These are phyloP conservation scores for Dispira parvispora DNA, from an alignment of 192 early-diverging fungal species.

Conservation along the genomic window DNA sequence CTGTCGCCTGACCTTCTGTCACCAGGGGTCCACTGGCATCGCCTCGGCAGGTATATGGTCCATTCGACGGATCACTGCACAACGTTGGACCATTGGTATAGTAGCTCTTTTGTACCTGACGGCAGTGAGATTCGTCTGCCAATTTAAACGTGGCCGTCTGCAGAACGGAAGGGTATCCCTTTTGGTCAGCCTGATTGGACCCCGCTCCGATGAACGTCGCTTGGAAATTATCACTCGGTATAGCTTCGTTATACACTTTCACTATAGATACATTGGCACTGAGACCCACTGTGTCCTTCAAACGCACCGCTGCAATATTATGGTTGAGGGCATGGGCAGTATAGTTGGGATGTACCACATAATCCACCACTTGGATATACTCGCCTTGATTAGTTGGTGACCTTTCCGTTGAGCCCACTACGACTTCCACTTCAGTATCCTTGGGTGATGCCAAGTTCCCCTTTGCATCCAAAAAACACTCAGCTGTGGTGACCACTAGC, in stretches of 20 bases:
- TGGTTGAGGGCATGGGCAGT: constrained; percentile 7
- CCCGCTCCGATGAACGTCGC: background rate
- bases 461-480: constrained; percentile 17
- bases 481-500: constrained; percentile 19
- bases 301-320: constrained; percentile 8
- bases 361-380: background rate
- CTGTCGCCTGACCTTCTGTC: too few relatives aligned
- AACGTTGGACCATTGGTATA: constrained; percentile 10
- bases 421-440: constrained; percentile 7
- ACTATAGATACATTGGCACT: background rate
- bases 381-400: background rate
- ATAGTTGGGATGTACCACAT: constrained; percentile 8
- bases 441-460: background rate
- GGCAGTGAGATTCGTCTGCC: background rate
- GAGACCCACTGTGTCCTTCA: background rate
- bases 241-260: background rate
- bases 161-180: background rate
- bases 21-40: constrained; percentile 4
- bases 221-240: too few relatives aligned
- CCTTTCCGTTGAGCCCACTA: constrained; percentile 7
- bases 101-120: background rate
- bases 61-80: background rate
- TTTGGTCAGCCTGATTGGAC: background rate
- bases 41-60: background rate
- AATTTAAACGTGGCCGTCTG: background rate